phyloP scores from a whole-genome alignment of 768 basidiomycete species.

The Suillus sp. region DNA sequence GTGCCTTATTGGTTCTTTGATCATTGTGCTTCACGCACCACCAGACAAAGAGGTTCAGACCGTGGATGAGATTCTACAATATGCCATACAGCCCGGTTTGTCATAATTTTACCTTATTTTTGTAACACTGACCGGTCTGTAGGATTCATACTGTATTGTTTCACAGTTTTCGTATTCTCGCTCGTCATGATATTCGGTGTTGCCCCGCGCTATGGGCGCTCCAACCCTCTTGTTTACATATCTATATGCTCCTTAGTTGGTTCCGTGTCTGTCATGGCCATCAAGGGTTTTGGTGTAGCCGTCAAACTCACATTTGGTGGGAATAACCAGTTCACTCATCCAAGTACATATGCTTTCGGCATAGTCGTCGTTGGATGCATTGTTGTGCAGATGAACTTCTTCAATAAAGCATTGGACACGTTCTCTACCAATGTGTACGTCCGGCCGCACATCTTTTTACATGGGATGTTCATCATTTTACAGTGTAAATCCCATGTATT shows the following conservation, averaged over 20 bases:
- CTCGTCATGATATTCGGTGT: slow-evolving; percentile 86
- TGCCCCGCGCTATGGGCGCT: slow-evolving; percentile 82
- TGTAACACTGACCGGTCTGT: slow-evolving; percentile 16
- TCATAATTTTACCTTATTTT: slow-evolving; percentile 6
- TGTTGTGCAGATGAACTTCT: slow-evolving; percentile 92
- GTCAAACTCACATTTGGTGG: slow-evolving; percentile 92
- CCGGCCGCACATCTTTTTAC: background rate
- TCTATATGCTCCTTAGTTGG: slow-evolving; percentile 97
- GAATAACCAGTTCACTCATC: slow-evolving; percentile 93
- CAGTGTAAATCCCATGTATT: slow-evolving; percentile 98
- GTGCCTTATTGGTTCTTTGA: slow-evolving; percentile 84
- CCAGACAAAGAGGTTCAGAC: slow-evolving; percentile 92
- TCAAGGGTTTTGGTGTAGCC: slow-evolving; percentile 97
- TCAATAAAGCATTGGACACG: slow-evolving; percentile 96
- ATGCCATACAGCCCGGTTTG: slow-evolving; percentile 91
- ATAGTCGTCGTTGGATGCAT: slow-evolving; percentile 83
- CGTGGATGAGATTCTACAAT: slow-evolving; percentile 90
- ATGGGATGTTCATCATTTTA: background rate
- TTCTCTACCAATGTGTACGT: slow-evolving; percentile 98
- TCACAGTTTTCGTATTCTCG: slow-evolving; percentile 79
- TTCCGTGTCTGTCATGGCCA: slow-evolving; percentile 97
- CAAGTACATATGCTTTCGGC: slow-evolving; percentile 96
- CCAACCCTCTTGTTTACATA: slow-evolving; percentile 89
- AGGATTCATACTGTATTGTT: slow-evolving; percentile 93
- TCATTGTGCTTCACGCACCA: slow-evolving; percentile 96